Evolutionary conservation across 768 basidiomycete species (phyloP).

Genomic region (Xerocomellus amylosporus): DNA sequence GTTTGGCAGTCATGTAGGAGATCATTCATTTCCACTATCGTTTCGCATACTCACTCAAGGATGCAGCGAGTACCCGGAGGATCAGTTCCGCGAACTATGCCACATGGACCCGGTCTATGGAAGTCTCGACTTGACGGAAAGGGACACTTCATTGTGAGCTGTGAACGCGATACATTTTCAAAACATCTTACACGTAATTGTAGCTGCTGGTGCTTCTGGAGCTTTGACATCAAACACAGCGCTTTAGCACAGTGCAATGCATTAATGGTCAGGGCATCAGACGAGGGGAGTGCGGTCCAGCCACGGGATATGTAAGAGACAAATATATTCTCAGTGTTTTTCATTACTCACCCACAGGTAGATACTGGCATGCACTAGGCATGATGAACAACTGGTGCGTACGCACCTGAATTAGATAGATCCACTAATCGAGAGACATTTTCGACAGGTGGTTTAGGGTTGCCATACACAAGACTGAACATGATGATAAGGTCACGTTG

Average conservation of each 20-base stretch:
- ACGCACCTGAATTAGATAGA: neutral
- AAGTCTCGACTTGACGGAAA: conserved; percentile 43
- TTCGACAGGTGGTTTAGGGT: conserved; percentile 54
- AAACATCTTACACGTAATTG: neutral
- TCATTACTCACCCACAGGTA: conserved; percentile 11
- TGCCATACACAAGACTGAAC: conserved; percentile 39
- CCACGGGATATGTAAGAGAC: conserved; percentile 48
- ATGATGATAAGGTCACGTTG: conserved; percentile 28
- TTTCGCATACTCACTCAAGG: conserved; percentile 1
- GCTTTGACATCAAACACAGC: conserved; percentile 35
- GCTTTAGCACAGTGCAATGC: conserved; percentile 35
- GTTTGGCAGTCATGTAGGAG: conserved; percentile 38
- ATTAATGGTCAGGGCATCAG: conserved; percentile 53
- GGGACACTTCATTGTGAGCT: conserved; percentile 47
- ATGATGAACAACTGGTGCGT: conserved; percentile 56
- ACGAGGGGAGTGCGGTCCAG: conserved; percentile 50
- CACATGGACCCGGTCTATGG: conserved; percentile 45
- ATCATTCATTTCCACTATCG: neutral
- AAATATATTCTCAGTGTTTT: neutral
- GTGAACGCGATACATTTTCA: neutral
- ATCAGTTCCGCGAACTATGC: conserved; percentile 41
- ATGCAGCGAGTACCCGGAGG: conserved; percentile 46
- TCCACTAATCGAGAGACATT: neutral
- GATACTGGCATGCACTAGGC: conserved; percentile 51
- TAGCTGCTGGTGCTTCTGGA: conserved; percentile 63